Base-by-base conservation (phyloP, 164 flowering plant genomes). In the Dillenia turbinata region DNA sequence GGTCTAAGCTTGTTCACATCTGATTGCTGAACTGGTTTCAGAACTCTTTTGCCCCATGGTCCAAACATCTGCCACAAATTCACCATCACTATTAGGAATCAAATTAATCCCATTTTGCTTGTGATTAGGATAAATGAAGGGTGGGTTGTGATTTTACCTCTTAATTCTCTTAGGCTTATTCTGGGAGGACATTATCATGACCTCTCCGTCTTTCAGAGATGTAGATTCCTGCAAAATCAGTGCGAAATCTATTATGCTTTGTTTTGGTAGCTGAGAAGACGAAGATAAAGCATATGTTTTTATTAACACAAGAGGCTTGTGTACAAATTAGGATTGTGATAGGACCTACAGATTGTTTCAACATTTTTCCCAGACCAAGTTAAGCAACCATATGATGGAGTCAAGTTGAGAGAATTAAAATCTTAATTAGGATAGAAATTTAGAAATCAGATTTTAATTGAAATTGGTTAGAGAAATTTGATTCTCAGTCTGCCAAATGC, bases 41-140 rank as follows among this genome's bases (percentile, higher is more conserved):
- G 64, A 84, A 83, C 49, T 84, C 91, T 45, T 86, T 87, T 45
- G 91, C 91, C 64, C 91, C 91, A 71, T 84, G 83, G 66, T 81
- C 85, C 62, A 86, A 75, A 63, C 87, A 85, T 71, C 82, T 81
- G 81, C 52, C 50, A 57, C 67, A 40, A 10, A 47, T 64, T 49
- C 61, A 56, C 43, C 11, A 54, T 59, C 2, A 19, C 43, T 43
- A 56, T 57, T 16, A 58, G 19, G 52, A 46, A 49, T 10, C 17
- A 59, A 59, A 59, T 54, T 47, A 1, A 48, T 16, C 60, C 16
- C 9, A 15, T 45, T n/a, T 44, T n/a, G 1, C 9, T 9, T 57
- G 44, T 56, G 24, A 44, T 16, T 57, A 6, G 47, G 45, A 44
- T 45, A 44, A 44, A 17, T 15, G 46, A 12, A n/a, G 40, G 10